Conservation (phyloP, 345 rosid genomes). For the Balakata baccata region DNA sequence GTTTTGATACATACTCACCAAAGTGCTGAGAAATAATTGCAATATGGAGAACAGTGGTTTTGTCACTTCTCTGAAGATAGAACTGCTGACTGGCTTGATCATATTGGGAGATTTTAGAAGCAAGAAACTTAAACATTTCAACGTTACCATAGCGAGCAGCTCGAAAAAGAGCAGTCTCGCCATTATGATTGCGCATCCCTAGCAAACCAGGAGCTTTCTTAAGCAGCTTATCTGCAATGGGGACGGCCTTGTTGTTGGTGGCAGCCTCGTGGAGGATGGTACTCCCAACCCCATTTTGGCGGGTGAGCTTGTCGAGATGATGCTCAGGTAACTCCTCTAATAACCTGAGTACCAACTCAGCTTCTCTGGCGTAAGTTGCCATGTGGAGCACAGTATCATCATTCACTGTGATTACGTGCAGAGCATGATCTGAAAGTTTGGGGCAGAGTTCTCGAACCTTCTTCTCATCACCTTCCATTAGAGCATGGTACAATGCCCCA, state of each 20-base stretch:
- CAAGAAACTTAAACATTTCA: neutral
- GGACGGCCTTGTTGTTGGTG: neutral
- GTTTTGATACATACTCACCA: neutral
- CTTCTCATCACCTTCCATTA: slow-evolving; percentile 8
- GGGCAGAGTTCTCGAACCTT: neutral
- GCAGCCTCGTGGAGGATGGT: slow-evolving; percentile 3
- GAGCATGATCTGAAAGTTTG: neutral
- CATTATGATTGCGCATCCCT: slow-evolving; percentile 13
- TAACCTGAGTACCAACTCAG: neutral
- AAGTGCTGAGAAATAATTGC: slow-evolving; percentile 7
- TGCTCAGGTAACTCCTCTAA: neutral
- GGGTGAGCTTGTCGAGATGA: neutral
- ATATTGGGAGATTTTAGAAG: neutral
- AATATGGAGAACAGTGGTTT: slow-evolving; percentile 8
- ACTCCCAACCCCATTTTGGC: neutral
- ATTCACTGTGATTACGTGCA: slow-evolving; percentile 7
- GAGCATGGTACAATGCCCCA: slow-evolving; percentile 2
- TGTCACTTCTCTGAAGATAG: slow-evolving; percentile 1
- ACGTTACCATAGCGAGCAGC: neutral
- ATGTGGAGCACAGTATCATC: slow-evolving; percentile 10
- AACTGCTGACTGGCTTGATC: neutral
- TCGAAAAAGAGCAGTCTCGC: slow-evolving; percentile 10
- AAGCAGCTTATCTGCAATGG: slow-evolving; percentile 9
- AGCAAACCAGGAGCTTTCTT: slow-evolving; percentile 6
- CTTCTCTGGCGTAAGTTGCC: slow-evolving; percentile 12